Percentiles rank a stretch among this genome's conserved stretches.
phyloP scores from a whole-genome alignment of 2,329 filamentous ascomycete genomes.

The Neofusicoccum cordaticola region DNA sequence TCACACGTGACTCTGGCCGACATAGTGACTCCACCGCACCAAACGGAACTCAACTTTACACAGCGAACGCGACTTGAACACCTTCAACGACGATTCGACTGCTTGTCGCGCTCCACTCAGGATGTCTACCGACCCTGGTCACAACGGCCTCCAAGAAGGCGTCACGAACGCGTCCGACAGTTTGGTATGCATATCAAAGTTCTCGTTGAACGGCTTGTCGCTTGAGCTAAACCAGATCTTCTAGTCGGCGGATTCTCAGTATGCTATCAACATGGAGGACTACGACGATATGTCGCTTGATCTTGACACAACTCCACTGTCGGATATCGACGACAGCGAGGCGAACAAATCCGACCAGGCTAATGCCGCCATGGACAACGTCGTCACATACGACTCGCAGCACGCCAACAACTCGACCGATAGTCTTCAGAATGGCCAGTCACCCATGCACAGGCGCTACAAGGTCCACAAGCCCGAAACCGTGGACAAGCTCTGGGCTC shows the following conservation, averaged over 20 bases:
- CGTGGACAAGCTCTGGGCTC: background rate
- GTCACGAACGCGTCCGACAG: background rate
- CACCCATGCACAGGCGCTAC: too few species aligned
- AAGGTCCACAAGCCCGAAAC: too few species aligned
- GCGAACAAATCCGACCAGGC: background rate
- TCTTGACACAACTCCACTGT: background rate
- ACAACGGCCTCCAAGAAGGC: background rate
- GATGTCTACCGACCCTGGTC: background rate
- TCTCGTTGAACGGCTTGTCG: too few species aligned
- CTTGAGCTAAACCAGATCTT: too few species aligned
- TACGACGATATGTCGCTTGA: background rate
- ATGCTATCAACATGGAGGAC: background rate
- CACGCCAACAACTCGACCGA: too few species aligned
- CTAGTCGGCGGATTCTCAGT: too few species aligned
- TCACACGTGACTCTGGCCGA: background rate
- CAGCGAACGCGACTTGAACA: background rate
- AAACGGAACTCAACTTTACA: background rate
- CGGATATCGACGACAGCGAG: slow-evolving; percentile 23
- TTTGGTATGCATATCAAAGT: background rate
- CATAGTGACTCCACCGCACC: background rate
- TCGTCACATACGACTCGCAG: background rate
- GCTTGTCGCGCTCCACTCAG: background rate
- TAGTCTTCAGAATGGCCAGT: too few species aligned
- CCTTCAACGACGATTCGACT: background rate
- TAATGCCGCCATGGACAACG: background rate